Evolutionary conservation across 1,139 yeast genomes (phyloP), one percentile per base, ranked within the genome.

Genomic region (Debaryomyces udenii): DNA sequence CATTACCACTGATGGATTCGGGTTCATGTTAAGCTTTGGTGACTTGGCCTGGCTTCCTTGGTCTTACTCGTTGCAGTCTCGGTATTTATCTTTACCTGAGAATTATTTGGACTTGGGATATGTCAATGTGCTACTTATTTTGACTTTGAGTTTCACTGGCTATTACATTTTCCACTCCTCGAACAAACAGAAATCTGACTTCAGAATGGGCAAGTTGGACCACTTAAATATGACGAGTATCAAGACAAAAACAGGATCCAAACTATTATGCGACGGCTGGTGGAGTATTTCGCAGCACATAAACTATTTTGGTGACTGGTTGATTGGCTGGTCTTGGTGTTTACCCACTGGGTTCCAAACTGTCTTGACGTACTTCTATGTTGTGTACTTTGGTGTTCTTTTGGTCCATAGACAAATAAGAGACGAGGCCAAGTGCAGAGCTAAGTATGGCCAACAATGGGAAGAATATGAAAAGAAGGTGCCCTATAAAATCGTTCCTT

Each of bases 21-120:
- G 99, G 1, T 90, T 83, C 66, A 93, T 93, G 99, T 72, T 93
- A 39, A 80, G 91, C 6, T 91, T 91, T 68, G 99, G 99, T 26
- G 99, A 93, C 60, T 74, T 93, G 56, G 82, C 95, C 1, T 78
- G 94, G 73, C 89, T 93, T n/a, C 99, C 99, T 22, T 91, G 93
- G 72, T 78, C 96, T 1, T 93, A 94, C 61, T 77, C 93, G 4
- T 62, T 93, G 46, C 99, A 93, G 59, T 76, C 96, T 2, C 76
- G 98, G 48, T 94, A 83, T 61, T 68, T 91, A 46, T 79, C 91
- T 3, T 74, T 83, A 36, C 56, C 62, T 1, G 60, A 63, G 20
- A 79, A 83, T 48, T 82, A 82, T 20, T 68, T 84, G 23, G 64
- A 75, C 3, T 65, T 93, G 45, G 88, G 94, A 0, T 44, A 52